Evolutionary conservation across 495 filamentous ascomycete genomes (phyloP).

Genomic region (Poronia punctata): DNA sequence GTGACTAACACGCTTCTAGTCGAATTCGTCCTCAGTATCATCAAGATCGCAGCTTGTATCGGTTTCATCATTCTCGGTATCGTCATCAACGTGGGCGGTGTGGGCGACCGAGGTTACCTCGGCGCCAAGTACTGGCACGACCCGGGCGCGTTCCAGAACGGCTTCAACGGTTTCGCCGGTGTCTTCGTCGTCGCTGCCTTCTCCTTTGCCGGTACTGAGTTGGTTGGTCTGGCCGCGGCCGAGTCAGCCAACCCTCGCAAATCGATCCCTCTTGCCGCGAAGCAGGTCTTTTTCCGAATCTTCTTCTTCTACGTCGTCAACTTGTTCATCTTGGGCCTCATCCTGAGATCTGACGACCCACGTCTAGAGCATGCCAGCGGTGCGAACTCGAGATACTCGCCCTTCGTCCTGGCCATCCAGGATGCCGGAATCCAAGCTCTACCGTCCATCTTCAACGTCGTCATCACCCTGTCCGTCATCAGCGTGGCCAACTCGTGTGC

Average conservation of each 20-base stretch:
- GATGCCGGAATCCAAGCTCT: constrained; percentile 59
- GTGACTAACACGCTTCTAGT: constrained; percentile 31
- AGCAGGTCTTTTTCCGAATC: constrained; percentile 81
- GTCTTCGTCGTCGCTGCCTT: constrained; percentile 64
- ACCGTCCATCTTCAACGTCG: constrained; percentile 63
- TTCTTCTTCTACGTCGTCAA: constrained; percentile 71
- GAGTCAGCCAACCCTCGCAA: constrained; percentile 71
- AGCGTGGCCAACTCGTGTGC: constrained; percentile 57
- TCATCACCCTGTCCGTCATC: constrained; percentile 56
- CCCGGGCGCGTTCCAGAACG: constrained; percentile 58
- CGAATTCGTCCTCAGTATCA: constrained; percentile 33
- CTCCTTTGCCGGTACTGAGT: constrained; percentile 63
- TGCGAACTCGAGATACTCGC: constrained; percentile 43
- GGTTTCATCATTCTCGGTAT: constrained; percentile 49
- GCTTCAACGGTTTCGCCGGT: constrained; percentile 61
- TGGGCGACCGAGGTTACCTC: constrained; percentile 63
- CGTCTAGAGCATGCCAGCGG: constrained; percentile 36
- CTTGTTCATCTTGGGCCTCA: constrained; percentile 54
- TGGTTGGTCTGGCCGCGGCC: constrained; percentile 68
- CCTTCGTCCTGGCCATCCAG: constrained; percentile 62
- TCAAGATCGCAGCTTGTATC: constrained; percentile 33
- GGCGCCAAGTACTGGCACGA: constrained; percentile 47
- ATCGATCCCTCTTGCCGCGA: constrained; percentile 70
- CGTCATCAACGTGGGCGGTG: constrained; percentile 44
- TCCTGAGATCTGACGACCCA: constrained; percentile 38